Conservation (phyloP, 495 filamentous ascomycete species). For the Thermochaetoides thermophila region DNA sequence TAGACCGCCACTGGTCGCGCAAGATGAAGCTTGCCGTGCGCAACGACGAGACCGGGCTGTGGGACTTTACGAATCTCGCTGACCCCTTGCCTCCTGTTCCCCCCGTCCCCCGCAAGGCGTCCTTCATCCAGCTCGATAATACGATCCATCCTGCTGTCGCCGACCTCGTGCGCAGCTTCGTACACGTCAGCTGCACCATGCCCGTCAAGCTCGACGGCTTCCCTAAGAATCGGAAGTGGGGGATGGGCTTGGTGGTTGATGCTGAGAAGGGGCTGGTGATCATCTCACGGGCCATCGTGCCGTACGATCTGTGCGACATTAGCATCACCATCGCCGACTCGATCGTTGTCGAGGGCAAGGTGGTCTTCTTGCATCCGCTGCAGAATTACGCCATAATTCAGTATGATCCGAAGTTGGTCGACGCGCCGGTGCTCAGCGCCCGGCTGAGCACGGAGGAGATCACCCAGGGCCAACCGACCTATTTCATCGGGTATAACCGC, state of each 20-base stretch:
- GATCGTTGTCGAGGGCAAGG: constrained; percentile 82
- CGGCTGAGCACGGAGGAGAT: constrained; percentile 66
- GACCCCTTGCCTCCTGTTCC: constrained; percentile 61
- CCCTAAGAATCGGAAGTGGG: constrained; percentile 79
- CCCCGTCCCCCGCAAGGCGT: constrained; percentile 58
- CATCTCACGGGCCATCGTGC: constrained; percentile 83
- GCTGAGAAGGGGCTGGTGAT: constrained; percentile 90
- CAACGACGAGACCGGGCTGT: constrained; percentile 80
- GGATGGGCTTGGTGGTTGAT: constrained; percentile 89
- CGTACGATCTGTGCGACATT: constrained; percentile 94
- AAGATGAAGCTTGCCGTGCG: constrained; percentile 89
- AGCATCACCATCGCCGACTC: constrained; percentile 90
- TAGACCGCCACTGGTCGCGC: constrained; percentile 88
- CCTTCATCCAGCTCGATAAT: constrained; percentile 82
- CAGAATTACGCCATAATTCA: constrained; percentile 95
- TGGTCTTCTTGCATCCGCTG: constrained; percentile 93
- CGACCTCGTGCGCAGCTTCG: constrained; percentile 86
- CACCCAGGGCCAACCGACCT: constrained; percentile 77
- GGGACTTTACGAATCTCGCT: constrained; percentile 82
- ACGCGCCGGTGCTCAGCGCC: constrained; percentile 83
- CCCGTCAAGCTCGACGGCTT: constrained; percentile 94
- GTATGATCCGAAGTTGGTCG: constrained; percentile 84
- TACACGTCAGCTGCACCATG: constrained; percentile 81
- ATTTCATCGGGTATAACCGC: constrained; percentile 94
- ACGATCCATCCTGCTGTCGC: constrained; percentile 80